Percentiles rank a stretch among this genome's conserved stretches.
phyloP scores from a whole-genome alignment of 2,329 filamentous ascomycete species.

The Waltergamsia citrina region DNA sequence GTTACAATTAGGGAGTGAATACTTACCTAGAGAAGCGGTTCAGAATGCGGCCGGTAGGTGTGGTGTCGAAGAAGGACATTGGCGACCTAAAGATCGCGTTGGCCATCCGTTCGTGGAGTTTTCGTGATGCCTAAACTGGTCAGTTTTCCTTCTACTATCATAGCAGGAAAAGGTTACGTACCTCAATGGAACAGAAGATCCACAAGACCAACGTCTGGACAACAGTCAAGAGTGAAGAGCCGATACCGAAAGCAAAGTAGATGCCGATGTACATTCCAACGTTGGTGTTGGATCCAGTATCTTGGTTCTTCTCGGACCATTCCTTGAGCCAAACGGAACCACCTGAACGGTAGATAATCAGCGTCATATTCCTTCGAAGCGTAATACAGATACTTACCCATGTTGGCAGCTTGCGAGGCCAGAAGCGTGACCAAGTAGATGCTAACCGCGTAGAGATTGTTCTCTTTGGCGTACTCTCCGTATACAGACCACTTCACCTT shows the following conservation, averaged over 20 bases:
- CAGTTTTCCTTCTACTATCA: slow-evolving; percentile 1
- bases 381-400: slow-evolving; percentile 46
- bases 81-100: slow-evolving; percentile 94
- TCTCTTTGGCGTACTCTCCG: slow-evolving; percentile 86
- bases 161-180: slow-evolving; percentile 24
- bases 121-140: slow-evolving; percentile 65
- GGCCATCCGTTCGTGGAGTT: slow-evolving; percentile 95
- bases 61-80: slow-evolving; percentile 99
- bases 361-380: neutral
- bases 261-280: slow-evolving; percentile 88
- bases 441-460: slow-evolving; percentile 74
- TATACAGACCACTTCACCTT: slow-evolving; percentile 97
- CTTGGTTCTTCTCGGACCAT: slow-evolving; percentile 77
- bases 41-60: slow-evolving; percentile 88
- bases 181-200: slow-evolving; percentile 99
- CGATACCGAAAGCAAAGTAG: slow-evolving; percentile 91
- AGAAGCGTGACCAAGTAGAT: slow-evolving; percentile 73
- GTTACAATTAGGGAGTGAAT: too few relatives aligned
- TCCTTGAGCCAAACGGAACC: slow-evolving; percentile 88
- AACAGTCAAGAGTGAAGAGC: slow-evolving; percentile 75
- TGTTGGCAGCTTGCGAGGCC: slow-evolving; percentile 70
- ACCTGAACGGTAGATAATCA: slow-evolving; percentile 31
- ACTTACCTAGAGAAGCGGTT: slow-evolving; percentile 84
- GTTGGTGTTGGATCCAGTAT: slow-evolving; percentile 57
- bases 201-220: slow-evolving; percentile 90